Percentiles rank a stretch among this genome's conserved stretches.
Evolutionary conservation across 192 early-diverging fungal species (phyloP).

Genomic region (Coemansia sp.): DNA sequence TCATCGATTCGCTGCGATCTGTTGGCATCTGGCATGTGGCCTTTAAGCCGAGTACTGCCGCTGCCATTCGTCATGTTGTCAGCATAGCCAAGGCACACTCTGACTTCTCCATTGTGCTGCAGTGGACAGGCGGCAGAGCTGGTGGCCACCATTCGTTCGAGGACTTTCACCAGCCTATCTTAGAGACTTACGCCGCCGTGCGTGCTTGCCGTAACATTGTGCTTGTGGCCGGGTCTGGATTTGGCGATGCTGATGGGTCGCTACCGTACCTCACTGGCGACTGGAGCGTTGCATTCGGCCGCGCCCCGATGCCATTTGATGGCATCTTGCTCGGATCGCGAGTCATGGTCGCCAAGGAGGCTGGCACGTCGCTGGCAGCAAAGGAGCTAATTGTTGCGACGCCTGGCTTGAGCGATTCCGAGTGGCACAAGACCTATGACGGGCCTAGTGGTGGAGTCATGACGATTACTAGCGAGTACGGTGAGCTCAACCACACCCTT

Average conservation of each 20-base stretch:
- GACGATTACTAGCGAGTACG: slow-evolving; percentile 86
- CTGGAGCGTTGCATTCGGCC: slow-evolving; percentile 78
- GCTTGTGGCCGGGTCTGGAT: slow-evolving; percentile 89
- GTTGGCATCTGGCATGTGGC: slow-evolving; percentile 77
- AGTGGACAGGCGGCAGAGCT: slow-evolving; percentile 96
- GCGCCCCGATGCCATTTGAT: slow-evolving; percentile 94
- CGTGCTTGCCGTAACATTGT: slow-evolving; percentile 77
- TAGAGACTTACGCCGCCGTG: slow-evolving; percentile 67
- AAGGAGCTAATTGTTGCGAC: slow-evolving; percentile 89
- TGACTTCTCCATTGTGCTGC: slow-evolving; percentile 86
- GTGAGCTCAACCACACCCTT: slow-evolving; percentile 92
- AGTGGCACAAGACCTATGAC: slow-evolving; percentile 86
- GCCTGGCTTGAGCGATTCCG: slow-evolving; percentile 76
- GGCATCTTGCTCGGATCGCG: slow-evolving; percentile 92
- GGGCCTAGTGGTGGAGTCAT: slow-evolving; percentile 77
- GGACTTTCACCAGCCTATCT: slow-evolving; percentile 90
- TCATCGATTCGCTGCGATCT: slow-evolving; percentile 71
- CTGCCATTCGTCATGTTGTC: slow-evolving; percentile 78
- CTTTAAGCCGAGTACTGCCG: slow-evolving; percentile 83
- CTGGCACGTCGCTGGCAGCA: slow-evolving; percentile 68
- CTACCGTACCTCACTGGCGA: slow-evolving; percentile 93
- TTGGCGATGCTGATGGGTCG: slow-evolving; percentile 84
- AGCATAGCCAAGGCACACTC: slow-evolving; percentile 84
- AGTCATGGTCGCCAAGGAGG: slow-evolving; percentile 93
- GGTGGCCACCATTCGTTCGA: slow-evolving; percentile 98